phyloP scores from a whole-genome alignment of 345 rosid genomes.

The Bretschneidera sinensis region DNA sequence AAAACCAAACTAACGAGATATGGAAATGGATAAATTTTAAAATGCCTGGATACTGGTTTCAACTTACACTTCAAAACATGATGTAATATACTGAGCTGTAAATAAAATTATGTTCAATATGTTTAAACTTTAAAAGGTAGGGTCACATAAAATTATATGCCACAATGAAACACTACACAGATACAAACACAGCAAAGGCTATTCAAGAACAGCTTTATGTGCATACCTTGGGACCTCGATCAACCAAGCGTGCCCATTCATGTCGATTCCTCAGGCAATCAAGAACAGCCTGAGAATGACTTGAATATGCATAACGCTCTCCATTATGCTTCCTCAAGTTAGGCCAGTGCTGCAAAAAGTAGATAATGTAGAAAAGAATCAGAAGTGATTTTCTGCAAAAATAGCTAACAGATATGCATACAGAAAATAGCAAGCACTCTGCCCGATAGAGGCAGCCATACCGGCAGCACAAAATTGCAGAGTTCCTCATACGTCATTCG shows the following conservation, averaged over 20 bases:
- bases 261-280: conserved; percentile 95
- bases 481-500: conserved; percentile 95
- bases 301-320: conserved; percentile 95
- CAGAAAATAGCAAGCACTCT: conserved; percentile 13
- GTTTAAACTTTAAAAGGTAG: too few species aligned
- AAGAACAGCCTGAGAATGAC: conserved; percentile 98
- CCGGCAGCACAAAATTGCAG: conserved; percentile 91
- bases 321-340: conserved; percentile 98
- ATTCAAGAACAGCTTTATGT: neutral
- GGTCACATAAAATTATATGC: too few species aligned
- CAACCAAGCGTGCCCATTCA: conserved; percentile 96
- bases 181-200: neutral
- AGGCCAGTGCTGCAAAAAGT: conserved; percentile 81
- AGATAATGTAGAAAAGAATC: conserved; percentile 8
- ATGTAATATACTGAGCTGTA: too few species aligned
- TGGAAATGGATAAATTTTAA: too few species aligned
- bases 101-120: too few species aligned
- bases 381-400: neutral
- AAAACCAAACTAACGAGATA: too few species aligned
- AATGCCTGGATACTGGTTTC: too few species aligned
- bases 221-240: conserved; percentile 97
- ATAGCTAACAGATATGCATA: conserved; percentile 4
- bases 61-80: too few species aligned
- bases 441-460: too few species aligned
- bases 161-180: too few species aligned